A percentile compares a stretch with the other conserved stretches of the same genome.
phyloP scores from a whole-genome alignment of 805 yeast genomes.

The Scheffersomyces stipitis region DNA sequence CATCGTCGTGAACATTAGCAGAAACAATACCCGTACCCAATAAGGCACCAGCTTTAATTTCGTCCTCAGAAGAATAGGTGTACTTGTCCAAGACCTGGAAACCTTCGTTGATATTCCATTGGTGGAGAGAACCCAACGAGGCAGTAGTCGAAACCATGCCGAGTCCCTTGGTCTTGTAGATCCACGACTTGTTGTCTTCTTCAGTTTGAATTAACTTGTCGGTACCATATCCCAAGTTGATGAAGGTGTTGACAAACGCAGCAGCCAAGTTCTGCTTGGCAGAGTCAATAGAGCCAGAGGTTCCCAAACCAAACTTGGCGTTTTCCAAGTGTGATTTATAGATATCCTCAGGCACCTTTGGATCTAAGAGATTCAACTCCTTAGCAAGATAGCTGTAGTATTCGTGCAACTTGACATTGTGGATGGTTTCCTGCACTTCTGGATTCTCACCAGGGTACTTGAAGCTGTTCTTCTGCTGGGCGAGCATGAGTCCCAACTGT shows the following conservation, averaged over 20 bases:
- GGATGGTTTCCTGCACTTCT: slow-evolving; percentile 79
- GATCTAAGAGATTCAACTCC: slow-evolving; percentile 84
- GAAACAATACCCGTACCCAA: slow-evolving; percentile 93
- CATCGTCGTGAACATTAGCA: slow-evolving; percentile 92
- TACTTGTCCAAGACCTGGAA: slow-evolving; percentile 87
- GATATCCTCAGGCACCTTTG: slow-evolving; percentile 93
- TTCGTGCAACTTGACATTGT: slow-evolving; percentile 75
- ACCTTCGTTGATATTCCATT: slow-evolving; percentile 91
- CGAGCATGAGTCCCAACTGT: slow-evolving; percentile 87
- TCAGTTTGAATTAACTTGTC: slow-evolving; percentile 79
- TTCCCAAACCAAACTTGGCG: slow-evolving; percentile 55
- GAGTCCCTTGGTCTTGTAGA: slow-evolving; percentile 84
- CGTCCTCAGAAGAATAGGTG: slow-evolving; percentile 79
- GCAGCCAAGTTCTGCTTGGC: slow-evolving; percentile 95
- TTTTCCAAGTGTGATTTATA: slow-evolving; percentile 89
- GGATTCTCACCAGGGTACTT: slow-evolving; percentile 58
- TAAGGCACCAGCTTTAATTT: slow-evolving; percentile 93
- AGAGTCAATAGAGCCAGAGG: slow-evolving; percentile 65
- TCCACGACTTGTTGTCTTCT: slow-evolving; percentile 75
- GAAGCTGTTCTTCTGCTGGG: slow-evolving; percentile 83
- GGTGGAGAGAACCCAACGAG: slow-evolving; percentile 81
- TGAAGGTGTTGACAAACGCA: slow-evolving; percentile 88
- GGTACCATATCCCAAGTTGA: slow-evolving; percentile 86
- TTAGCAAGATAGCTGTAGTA: slow-evolving; percentile 77
- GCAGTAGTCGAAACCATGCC: slow-evolving; percentile 95